A percentile compares a stretch with the other conserved stretches of the same genome.
These are phyloP conservation scores for Phytophthora meadii DNA, from an alignment of 352 stramenopile genomes.

Conservation along the genomic window DNA sequence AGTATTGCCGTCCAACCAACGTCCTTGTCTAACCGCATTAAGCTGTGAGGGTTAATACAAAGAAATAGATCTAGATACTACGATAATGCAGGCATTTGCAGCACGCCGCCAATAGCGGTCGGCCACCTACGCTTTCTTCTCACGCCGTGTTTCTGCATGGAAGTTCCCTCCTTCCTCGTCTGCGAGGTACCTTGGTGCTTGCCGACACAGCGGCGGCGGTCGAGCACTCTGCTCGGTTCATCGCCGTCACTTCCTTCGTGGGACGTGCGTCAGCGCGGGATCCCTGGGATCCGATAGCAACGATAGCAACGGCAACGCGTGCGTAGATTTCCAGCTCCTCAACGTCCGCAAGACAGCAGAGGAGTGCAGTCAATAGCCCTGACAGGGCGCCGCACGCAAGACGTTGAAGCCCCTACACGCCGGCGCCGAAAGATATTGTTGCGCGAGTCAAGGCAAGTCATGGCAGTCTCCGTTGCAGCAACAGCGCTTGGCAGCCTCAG, in stretches of 20 bases:
- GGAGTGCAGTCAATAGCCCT: background rate
- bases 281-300: slow-evolving; percentile 9
- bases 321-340: slow-evolving; percentile 6
- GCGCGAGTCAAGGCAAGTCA: background rate
- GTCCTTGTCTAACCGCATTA: background rate
- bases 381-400: slow-evolving; percentile 4
- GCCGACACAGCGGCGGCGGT: too few relatives aligned
- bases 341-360: background rate
- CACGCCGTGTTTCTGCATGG: slow-evolving; percentile 27
- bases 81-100: background rate
- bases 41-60: background rate
- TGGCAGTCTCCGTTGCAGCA: slow-evolving; percentile 2
- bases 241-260: background rate
- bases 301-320: background rate
- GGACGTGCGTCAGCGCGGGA: slow-evolving; percentile 28
- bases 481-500: slow-evolving; percentile 4
- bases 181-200: slow-evolving; percentile 5
- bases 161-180: slow-evolving; percentile 48
- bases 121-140: slow-evolving; percentile 35
- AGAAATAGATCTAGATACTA: background rate
- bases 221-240: background rate
- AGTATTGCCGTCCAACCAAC: background rate
- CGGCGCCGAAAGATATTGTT: slow-evolving; percentile 21
- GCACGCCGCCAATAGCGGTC: background rate
- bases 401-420: background rate